phyloP scores from a whole-genome alignment of 192 early-diverging fungal species.

The Thoreauomyces humboldtii region DNA sequence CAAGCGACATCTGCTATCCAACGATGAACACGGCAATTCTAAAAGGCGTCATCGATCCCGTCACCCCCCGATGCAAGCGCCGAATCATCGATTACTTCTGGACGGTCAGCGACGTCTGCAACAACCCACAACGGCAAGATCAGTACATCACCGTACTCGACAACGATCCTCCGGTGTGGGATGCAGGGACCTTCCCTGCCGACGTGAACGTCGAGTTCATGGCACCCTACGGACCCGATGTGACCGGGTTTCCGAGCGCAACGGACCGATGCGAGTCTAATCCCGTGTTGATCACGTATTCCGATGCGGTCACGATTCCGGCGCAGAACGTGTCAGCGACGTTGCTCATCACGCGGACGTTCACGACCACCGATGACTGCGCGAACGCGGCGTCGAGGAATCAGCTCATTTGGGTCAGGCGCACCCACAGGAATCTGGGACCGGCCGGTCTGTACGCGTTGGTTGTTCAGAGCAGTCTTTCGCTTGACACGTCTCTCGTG shows the following conservation, averaged over 20 bases:
- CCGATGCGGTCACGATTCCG: neutral
- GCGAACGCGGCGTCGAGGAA: neutral
- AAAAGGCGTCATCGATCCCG: neutral
- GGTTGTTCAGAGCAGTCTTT: neutral
- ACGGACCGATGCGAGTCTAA: neutral
- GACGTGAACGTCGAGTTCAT: neutral
- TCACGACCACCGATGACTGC: neutral
- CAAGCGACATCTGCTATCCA: neutral
- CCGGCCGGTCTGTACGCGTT: neutral
- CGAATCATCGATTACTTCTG: neutral
- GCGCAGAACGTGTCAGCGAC: neutral
- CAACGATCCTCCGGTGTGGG: neutral
- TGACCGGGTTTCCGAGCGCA: neutral
- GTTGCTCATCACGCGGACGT: neutral
- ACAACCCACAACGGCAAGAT: neutral
- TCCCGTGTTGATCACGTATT: neutral
- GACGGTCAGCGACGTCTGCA: neutral
- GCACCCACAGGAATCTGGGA: neutral
- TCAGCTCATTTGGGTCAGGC: neutral
- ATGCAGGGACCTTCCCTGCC: neutral
- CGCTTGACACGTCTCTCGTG: neutral
- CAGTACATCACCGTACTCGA: neutral
- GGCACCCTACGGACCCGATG: neutral
- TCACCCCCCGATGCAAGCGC: neutral
- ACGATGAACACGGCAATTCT: neutral